These are phyloP conservation scores for Skeletonema tropicum DNA, from an alignment of 108 stramenopile genomes.

Conservation along the genomic window DNA sequence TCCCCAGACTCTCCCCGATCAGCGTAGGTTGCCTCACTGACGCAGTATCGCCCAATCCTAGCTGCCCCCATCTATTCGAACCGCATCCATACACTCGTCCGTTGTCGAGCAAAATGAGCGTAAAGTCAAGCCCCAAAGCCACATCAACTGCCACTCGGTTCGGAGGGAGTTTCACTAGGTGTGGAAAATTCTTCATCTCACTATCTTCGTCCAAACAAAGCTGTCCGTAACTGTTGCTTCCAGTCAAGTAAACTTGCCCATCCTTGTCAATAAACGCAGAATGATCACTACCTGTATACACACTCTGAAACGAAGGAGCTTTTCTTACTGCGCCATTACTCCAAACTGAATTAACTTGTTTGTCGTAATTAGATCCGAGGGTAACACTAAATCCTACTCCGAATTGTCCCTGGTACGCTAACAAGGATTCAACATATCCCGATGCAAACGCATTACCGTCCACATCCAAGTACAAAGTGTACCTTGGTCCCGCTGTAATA, in stretches of 20 bases:
- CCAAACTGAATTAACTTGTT: conserved; percentile 16
- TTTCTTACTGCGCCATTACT: background rate
- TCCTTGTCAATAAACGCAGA: conserved; percentile 30
- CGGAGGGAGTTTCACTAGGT: conserved; percentile 16
- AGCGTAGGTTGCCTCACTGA: conserved; percentile 9
- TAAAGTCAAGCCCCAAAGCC: conserved; percentile 52
- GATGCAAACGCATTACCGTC: conserved; percentile 29
- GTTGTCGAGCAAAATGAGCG: conserved; percentile 41
- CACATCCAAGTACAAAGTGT: conserved; percentile 24
- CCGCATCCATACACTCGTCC: conserved; percentile 52
- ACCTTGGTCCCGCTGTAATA: conserved; percentile 25
- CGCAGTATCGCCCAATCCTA: conserved; percentile 41
- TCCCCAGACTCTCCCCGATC: background rate
- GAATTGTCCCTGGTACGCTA: conserved; percentile 35
- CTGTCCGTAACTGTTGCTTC: conserved; percentile 33
- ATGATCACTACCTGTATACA: conserved; percentile 35
- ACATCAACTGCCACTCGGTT: conserved; percentile 16
- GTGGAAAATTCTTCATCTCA: conserved; percentile 22
- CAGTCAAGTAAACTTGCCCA: conserved; percentile 28
- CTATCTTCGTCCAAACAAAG: conserved; percentile 37
- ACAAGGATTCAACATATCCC: conserved; percentile 28
- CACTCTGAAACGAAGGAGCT: conserved; percentile 34
- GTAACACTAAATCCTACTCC: conserved; percentile 26
- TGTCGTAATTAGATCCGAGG: conserved; percentile 31
- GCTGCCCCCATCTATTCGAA: conserved; percentile 42